phyloP scores from a whole-genome alignment of 2,329 filamentous ascomycete genomes.

The Diplodia seriata region DNA sequence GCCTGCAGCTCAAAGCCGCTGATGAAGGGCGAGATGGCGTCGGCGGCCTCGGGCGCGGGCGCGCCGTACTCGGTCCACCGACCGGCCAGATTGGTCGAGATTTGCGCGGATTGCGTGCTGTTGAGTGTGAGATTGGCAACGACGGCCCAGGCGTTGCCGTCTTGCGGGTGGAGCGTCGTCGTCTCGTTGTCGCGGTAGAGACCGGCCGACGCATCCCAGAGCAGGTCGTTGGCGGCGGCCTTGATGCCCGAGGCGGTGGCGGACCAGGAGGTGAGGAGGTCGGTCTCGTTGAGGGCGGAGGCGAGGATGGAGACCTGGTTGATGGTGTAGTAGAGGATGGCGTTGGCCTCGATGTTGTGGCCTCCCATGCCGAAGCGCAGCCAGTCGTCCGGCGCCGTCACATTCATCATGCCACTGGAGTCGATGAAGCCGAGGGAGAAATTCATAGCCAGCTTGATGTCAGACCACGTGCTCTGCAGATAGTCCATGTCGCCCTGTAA shows the following conservation, averaged over 20 bases:
- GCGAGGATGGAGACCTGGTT: conserved; percentile 36
- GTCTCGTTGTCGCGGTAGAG: conserved; percentile 51
- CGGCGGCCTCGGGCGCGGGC: conserved; percentile 61
- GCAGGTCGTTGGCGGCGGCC: conserved; percentile 39
- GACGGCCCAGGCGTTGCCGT: conserved; percentile 53
- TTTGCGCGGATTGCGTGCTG: conserved; percentile 55
- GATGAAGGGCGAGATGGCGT: conserved; percentile 66
- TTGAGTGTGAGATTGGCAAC: conserved; percentile 48
- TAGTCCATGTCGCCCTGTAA: conserved; percentile 49
- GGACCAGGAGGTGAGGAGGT: conserved; percentile 46
- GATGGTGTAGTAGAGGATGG: conserved; percentile 53
- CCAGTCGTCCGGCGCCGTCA: conserved; percentile 56
- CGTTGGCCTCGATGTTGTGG: conserved; percentile 61
- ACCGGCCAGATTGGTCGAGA: conserved; percentile 55
- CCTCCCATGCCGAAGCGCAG: conserved; percentile 59
- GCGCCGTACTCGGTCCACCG: conserved; percentile 66
- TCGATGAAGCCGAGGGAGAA: conserved; percentile 55
- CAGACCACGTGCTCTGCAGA: conserved; percentile 51
- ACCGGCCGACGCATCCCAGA: conserved; percentile 40
- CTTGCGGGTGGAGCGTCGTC: conserved; percentile 58
- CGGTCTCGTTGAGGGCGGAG: conserved; percentile 36
- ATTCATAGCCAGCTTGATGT: conserved; percentile 53
- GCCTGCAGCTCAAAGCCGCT: conserved; percentile 66
- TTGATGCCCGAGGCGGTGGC: conserved; percentile 36
- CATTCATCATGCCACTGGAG: conserved; percentile 54